Percentiles rank a stretch among this genome's conserved stretches.
Evolutionary conservation across 2,329 filamentous ascomycete species (phyloP).

Genomic region (Stylonectria norvegica): DNA sequence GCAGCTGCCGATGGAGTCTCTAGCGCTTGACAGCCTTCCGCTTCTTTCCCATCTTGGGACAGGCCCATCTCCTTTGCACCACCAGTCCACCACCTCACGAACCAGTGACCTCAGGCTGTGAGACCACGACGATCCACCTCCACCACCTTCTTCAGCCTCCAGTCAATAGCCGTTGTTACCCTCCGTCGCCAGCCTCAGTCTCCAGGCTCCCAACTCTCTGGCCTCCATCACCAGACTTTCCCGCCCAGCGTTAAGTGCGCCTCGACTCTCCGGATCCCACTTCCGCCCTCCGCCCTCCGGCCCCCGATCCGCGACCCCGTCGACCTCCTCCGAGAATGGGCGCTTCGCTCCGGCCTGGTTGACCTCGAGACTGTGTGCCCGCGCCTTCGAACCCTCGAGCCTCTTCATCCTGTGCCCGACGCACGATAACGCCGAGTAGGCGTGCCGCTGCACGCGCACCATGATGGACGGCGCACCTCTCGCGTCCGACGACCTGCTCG

Average conservation of each 20-base stretch:
- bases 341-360: slow-evolving; percentile 26
- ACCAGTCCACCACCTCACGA: too few relatives aligned
- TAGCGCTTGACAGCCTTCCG: too few relatives aligned
- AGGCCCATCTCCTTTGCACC: too few relatives aligned
- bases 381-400: not conserved
- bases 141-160: too few relatives aligned
- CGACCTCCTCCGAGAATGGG: slow-evolving; percentile 31
- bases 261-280: slow-evolving; percentile 6
- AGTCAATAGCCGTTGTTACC: too few relatives aligned
- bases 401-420: not conserved
- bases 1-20: too few relatives aligned
- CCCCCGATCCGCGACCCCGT: slow-evolving; percentile 8
- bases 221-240: slow-evolving; percentile 10
- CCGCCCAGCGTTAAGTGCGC: too few relatives aligned
- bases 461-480: slow-evolving; percentile 51
- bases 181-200: too few relatives aligned
- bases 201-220: too few relatives aligned
- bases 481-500: slow-evolving; percentile 52
- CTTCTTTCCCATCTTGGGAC: too few relatives aligned
- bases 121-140: too few relatives aligned
- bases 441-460: slow-evolving; percentile 26
- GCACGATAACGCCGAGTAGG: slow-evolving; percentile 17
- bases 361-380: slow-evolving; percentile 1
- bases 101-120: too few relatives aligned
- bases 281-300: slow-evolving; percentile 3